Evolutionary conservation across 148 eudicot genomes (phyloP).

Genomic region (Bassia scoparia): DNA sequence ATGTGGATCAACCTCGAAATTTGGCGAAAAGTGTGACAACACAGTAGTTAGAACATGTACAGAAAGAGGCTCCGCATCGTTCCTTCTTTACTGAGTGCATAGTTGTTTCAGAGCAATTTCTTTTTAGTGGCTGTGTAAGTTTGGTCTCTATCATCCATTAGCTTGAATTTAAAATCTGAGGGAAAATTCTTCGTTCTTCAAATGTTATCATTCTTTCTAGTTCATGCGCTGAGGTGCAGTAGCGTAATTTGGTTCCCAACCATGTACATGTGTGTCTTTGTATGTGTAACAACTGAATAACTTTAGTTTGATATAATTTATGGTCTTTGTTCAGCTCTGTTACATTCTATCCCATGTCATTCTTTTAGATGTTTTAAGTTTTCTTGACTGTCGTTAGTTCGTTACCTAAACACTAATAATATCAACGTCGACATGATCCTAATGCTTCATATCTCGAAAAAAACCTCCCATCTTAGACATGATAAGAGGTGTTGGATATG

Average conservation of each 20-base stretch:
- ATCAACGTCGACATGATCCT: too few relatives aligned
- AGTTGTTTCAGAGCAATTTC: not conserved
- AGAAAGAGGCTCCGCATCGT: not conserved
- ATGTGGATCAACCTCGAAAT: conserved; percentile 97
- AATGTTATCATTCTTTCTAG: not conserved
- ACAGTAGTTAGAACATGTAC: conserved; percentile 35
- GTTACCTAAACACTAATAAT: too few relatives aligned
- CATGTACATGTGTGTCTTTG: not conserved
- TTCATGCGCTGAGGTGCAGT: not conserved
- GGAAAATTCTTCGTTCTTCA: not conserved
- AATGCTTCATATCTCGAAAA: too few relatives aligned
- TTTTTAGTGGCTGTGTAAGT: not conserved
- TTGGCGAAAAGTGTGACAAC: conserved; percentile 98
- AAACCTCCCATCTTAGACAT: too few relatives aligned
- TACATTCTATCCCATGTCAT: not conserved
- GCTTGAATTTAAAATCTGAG: not conserved
- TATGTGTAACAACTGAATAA: not conserved
- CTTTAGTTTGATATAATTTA: not conserved
- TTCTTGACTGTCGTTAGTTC: too few relatives aligned
- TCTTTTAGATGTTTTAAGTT: too few relatives aligned
- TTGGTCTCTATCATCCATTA: not conserved
- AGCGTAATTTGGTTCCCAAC: not conserved
- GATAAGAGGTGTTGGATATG: too few relatives aligned
- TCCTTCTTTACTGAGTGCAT: not conserved
- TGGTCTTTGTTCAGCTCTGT: not conserved